A percentile compares a stretch with the other conserved stretches of the same genome.
Evolutionary conservation across 176 grass and related monocot genomes (phyloP).

Genomic region (Puccinellia tenuiflora): DNA sequence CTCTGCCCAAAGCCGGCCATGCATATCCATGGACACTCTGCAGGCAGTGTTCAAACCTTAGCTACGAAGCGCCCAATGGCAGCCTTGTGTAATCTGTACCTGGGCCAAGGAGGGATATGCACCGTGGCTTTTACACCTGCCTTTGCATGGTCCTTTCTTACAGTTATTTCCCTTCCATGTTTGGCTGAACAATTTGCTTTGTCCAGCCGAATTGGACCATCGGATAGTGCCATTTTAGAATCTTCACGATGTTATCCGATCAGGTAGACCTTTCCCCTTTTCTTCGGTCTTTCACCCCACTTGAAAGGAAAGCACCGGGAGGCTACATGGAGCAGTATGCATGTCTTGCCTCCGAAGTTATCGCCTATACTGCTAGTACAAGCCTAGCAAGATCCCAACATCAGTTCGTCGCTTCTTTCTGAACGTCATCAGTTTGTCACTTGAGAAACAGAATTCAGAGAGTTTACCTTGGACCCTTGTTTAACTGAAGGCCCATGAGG

Average conservation of each 20-base stretch:
- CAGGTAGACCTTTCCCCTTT: slow-evolving; percentile 27
- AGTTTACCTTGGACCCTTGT: not conserved
- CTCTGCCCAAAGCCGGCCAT: not conserved
- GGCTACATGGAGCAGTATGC: not conserved
- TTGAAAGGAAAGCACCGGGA: slow-evolving; percentile 8
- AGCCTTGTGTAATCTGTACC: not conserved
- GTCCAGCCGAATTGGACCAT: slow-evolving; percentile 21
- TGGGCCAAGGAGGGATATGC: slow-evolving; percentile 3
- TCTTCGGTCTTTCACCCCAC: slow-evolving; percentile 14
- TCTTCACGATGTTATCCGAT: slow-evolving; percentile 41
- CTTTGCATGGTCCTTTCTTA: not conserved
- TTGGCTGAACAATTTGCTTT: slow-evolving; percentile 21
- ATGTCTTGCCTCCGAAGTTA: slow-evolving; percentile 48
- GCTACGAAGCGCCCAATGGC: slow-evolving; percentile 37
- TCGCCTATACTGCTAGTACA: not conserved
- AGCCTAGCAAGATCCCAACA: not conserved
- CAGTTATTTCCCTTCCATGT: slow-evolving; percentile 22
- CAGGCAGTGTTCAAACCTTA: slow-evolving; percentile 16
- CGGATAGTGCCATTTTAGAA: slow-evolving; percentile 12
- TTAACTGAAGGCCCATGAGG: not conserved
- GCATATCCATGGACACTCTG: not conserved
- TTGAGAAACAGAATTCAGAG: not conserved
- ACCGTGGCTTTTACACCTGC: not conserved
- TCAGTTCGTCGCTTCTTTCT: not conserved
- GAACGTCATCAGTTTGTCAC: not conserved